Conservation (phyloP, 2,329 filamentous ascomycete species). For the Ilyonectria mors-panacis region DNA sequence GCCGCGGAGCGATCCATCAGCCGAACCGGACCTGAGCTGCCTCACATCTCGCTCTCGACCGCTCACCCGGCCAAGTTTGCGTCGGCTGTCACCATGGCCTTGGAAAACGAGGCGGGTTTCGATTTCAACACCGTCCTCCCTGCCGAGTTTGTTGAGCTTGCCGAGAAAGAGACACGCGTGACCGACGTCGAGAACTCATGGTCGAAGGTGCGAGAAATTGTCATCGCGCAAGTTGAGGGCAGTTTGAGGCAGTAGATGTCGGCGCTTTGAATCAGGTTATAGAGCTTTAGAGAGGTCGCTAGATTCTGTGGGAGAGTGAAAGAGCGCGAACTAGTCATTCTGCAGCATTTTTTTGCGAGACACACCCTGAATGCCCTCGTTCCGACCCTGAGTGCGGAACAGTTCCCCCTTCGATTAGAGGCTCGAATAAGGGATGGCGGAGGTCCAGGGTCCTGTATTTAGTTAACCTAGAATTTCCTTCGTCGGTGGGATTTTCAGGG, state of each 20-base stretch:
- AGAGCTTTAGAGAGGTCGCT: background rate
- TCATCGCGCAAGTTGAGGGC: slow-evolving; percentile 78
- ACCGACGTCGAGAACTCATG: slow-evolving; percentile 78
- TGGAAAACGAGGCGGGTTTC: slow-evolving; percentile 80
- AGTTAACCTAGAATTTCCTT: background rate
- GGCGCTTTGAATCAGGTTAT: background rate
- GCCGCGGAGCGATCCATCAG: slow-evolving; percentile 80
- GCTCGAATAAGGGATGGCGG: background rate
- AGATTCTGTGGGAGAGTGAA: background rate
- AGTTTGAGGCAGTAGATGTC: slow-evolving; percentile 16
- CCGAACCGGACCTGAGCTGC: slow-evolving; percentile 65
- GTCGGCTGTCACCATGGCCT: slow-evolving; percentile 84
- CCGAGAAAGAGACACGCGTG: slow-evolving; percentile 82
- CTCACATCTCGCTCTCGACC: slow-evolving; percentile 90
- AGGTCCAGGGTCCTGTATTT: background rate
- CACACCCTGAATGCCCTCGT: background rate
- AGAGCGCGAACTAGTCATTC: background rate
- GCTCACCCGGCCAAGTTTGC: slow-evolving; percentile 97
- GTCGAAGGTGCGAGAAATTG: slow-evolving; percentile 77
- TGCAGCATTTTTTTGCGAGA: background rate
- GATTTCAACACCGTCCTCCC: slow-evolving; percentile 84
- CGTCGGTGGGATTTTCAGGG: background rate
- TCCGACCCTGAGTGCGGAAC: background rate
- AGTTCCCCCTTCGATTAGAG: background rate
- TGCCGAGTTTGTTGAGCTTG: slow-evolving; percentile 84